A percentile compares a stretch with the other conserved stretches of the same genome.
Evolutionary conservation across 345 rosid genomes (phyloP).

Genomic region (Eucalyptus virginea): DNA sequence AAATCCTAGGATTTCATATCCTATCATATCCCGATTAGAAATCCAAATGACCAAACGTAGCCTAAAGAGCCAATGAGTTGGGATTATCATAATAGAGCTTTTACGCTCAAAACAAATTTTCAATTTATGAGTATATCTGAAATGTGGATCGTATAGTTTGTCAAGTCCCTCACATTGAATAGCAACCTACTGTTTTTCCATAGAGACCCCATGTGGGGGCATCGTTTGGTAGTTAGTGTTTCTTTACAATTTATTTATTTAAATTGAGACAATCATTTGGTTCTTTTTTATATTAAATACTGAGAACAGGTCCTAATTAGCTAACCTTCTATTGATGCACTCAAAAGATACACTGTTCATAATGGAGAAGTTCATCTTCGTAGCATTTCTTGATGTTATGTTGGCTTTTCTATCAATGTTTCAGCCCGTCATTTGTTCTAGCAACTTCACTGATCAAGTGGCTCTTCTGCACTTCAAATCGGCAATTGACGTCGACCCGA

Average conservation of each 20-base stretch:
- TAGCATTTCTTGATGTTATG: too few species aligned
- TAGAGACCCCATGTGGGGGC: neutral
- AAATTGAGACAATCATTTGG: neutral
- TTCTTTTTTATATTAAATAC: neutral
- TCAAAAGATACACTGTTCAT: neutral
- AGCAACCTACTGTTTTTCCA: neutral
- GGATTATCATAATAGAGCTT: neutral
- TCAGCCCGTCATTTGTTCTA: neutral
- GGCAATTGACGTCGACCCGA: rapidly evolving
- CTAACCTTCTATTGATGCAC: neutral
- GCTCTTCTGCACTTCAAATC: neutral
- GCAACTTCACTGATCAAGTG: neutral
- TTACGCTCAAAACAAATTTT: neutral
- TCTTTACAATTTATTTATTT: neutral
- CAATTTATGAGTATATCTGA: neutral
- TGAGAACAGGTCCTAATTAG: neutral
- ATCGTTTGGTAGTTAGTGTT: neutral
- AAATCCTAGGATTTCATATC: too few species aligned
- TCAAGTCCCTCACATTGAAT: neutral
- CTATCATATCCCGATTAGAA: too few species aligned
- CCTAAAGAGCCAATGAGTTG: neutral
- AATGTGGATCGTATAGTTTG: neutral
- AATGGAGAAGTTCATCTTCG: neutral
- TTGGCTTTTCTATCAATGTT: neutral
- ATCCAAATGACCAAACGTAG: too few species aligned